These are phyloP conservation scores for Tetradesmus obliquus DNA, from an alignment of 139 green algal genomes.

Conservation along the genomic window DNA sequence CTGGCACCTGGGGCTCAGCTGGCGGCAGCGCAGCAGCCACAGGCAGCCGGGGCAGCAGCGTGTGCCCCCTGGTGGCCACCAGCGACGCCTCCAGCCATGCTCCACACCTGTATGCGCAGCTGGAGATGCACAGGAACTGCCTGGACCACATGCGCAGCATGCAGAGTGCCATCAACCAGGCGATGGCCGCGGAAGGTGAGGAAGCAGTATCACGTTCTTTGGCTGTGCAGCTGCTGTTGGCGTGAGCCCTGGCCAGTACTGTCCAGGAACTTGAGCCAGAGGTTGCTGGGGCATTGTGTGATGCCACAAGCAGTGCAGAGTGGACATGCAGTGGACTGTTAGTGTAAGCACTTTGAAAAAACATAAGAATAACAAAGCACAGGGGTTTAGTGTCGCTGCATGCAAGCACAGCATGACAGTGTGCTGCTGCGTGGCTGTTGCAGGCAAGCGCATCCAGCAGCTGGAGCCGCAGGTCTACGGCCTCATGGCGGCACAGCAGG, in stretches of 20 bases:
- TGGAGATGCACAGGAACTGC: slow-evolving; percentile 29
- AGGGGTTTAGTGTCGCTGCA: not conserved
- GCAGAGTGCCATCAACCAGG: not conserved
- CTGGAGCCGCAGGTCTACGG: not conserved
- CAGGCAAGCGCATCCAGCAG: slow-evolving; percentile 9
- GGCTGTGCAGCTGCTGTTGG: no score
- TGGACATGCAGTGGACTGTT: no score
- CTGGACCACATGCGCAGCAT: slow-evolving; percentile 19
- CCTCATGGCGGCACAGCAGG: not conserved
- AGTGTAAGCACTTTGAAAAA: no score
- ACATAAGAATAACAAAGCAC: not conserved
- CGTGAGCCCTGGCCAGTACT: no score
- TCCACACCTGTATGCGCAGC: slow-evolving; percentile 46
- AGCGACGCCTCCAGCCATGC: slow-evolving; percentile 40
- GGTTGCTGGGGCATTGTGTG: not conserved
- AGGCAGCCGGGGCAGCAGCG: not conserved
- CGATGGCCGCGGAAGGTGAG: slow-evolving; percentile 13
- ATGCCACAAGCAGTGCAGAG: not conserved
- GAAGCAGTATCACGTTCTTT: not conserved
- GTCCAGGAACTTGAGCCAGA: not conserved
- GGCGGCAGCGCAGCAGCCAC: not conserved
- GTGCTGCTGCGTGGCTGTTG: not conserved
- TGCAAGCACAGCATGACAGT: not conserved
- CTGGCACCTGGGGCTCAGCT: not conserved
- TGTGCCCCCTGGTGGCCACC: slow-evolving; percentile 24